These are phyloP conservation scores for Aspergillus conjunctus DNA, from an alignment of 495 filamentous ascomycete species.

Conservation along the genomic window DNA sequence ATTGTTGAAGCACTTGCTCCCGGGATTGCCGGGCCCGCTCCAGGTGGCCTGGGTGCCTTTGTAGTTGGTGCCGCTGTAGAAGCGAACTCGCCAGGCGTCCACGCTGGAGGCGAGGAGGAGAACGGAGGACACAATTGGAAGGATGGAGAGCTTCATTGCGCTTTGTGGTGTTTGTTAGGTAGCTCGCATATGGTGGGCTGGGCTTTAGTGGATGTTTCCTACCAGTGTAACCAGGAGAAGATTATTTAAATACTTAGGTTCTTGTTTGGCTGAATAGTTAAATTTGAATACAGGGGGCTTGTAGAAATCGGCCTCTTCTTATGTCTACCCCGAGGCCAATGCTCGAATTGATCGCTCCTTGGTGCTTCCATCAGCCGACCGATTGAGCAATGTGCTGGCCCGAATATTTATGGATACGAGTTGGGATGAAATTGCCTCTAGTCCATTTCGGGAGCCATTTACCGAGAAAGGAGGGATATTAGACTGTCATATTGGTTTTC, in stretches of 20 bases:
- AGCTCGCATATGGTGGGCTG: not conserved
- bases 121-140: not conserved
- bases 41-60: not conserved
- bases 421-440: not conserved
- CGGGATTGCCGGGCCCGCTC: not conserved
- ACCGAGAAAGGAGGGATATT: not conserved
- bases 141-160: constrained; percentile 3
- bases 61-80: constrained; percentile 1
- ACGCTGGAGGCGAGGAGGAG: not conserved
- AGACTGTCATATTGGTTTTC: too few relatives aligned
- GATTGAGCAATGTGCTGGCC: not conserved
- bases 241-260: too few relatives aligned
- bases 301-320: too few relatives aligned
- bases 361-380: not conserved
- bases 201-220: not conserved
- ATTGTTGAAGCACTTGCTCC: constrained; percentile 3
- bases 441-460: not conserved
- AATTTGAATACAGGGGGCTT: too few relatives aligned
- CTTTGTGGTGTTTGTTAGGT: not conserved
- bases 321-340: not conserved
- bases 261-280: too few relatives aligned
- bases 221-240: too few relatives aligned
- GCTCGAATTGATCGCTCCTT: not conserved
- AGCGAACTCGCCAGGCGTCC: not conserved
- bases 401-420: not conserved